These are phyloP conservation scores for Mycena albidolilacea DNA, from an alignment of 768 basidiomycete species.

Conservation along the genomic window DNA sequence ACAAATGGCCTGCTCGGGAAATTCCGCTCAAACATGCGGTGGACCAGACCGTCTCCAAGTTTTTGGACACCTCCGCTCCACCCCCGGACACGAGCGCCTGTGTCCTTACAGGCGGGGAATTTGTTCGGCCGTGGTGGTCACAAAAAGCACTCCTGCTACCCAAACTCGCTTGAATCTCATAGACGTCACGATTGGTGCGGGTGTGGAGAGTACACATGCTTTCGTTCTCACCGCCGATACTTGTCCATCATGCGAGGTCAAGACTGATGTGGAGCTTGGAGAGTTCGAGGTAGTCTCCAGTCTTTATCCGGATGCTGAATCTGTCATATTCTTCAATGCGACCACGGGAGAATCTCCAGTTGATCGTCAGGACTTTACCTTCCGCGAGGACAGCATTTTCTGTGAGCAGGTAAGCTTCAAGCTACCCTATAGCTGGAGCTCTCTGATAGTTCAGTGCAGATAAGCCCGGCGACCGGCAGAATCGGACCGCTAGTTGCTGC, in stretches of 20 bases:
- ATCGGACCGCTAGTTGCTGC: conserved; percentile 29
- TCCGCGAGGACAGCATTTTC: not conserved
- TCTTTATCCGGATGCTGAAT: conserved; percentile 20
- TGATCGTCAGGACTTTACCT: not conserved
- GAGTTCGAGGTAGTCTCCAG: conserved; percentile 12
- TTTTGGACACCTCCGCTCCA: conserved; percentile 49
- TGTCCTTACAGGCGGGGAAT: conserved; percentile 37
- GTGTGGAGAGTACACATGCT: conserved; percentile 2
- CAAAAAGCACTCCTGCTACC: conserved; percentile 39
- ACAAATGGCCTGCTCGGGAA: conserved; percentile 59
- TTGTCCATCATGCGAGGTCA: conserved; percentile 19
- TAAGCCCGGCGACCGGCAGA: conserved; percentile 31
- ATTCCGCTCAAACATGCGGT: conserved; percentile 61
- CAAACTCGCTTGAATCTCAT: conserved; percentile 28
- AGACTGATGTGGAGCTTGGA: conserved; percentile 13
- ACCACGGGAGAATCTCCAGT: conserved; percentile 13
- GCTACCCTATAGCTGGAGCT: conserved; percentile 3
- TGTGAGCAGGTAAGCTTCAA: conserved; percentile 19
- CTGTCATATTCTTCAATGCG: conserved; percentile 19
- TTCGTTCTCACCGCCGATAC: conserved; percentile 21
- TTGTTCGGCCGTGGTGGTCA: conserved; percentile 36
- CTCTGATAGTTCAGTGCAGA: conserved; percentile 22
- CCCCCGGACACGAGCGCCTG: conserved; percentile 39
- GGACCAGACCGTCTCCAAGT: conserved; percentile 60
- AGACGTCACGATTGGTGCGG: conserved; percentile 8